Conservation (phyloP, 768 basidiomycete species). For the Ephemerocybe angulata region DNA sequence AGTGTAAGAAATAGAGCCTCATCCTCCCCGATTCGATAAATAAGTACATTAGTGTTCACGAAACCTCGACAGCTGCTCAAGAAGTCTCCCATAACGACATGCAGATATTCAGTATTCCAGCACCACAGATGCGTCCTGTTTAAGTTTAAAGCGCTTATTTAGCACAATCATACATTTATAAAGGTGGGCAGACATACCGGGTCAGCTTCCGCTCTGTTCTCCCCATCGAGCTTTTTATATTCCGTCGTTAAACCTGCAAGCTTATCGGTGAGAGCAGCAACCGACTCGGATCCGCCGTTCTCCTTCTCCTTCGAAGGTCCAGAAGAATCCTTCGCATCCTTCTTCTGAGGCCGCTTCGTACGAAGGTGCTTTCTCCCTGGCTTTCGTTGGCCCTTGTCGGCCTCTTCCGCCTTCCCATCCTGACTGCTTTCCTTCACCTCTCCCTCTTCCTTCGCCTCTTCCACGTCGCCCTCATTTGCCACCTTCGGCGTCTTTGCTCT, state of each 20-base stretch:
- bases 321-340: background rate
- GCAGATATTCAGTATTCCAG: too few species aligned
- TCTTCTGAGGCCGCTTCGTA: background rate
- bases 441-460: background rate
- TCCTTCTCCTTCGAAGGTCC: background rate
- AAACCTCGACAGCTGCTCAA: too few species aligned
- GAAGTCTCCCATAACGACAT: too few species aligned
- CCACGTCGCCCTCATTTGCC: background rate
- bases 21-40: too few species aligned
- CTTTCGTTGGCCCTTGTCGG: background rate
- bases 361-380: background rate
- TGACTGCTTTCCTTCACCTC: background rate
- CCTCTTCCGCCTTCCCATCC: background rate
- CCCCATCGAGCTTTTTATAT: background rate
- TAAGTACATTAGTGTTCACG: too few species aligned
- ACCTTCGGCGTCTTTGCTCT: background rate
- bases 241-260: background rate
- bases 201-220: background rate
- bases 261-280: background rate
- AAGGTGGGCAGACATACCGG: background rate
- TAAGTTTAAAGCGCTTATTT: too few species aligned
- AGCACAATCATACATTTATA: background rate
- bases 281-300: background rate
- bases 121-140: too few species aligned
- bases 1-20: too few species aligned